Evolutionary conservation across 129 eudicot genomes (phyloP).

Genomic region (Cynara cardunculus): DNA sequence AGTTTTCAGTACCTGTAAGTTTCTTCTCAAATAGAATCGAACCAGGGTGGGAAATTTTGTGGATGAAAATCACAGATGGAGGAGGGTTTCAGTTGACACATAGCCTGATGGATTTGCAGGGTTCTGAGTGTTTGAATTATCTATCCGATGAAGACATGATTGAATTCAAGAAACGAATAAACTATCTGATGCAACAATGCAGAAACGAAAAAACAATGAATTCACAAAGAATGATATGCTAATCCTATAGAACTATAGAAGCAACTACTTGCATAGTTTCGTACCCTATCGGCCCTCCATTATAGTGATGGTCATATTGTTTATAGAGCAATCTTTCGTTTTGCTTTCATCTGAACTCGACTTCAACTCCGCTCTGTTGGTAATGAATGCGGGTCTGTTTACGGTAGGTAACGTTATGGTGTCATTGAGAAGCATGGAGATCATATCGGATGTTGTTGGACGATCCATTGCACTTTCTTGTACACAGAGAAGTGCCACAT

Average conservation of each 20-base stretch:
- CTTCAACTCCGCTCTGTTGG: not conserved
- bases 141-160: not conserved
- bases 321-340: conserved; percentile 11
- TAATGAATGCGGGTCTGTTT: conserved; percentile 26
- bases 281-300: conserved; percentile 18
- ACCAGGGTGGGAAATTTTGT: not conserved
- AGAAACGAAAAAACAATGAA: not conserved
- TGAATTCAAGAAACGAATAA: not conserved
- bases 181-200: not conserved
- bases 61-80: not conserved
- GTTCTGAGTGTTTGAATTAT: not conserved
- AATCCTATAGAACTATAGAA: not conserved
- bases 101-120: not conserved
- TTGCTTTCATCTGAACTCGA: conserved; percentile 18
- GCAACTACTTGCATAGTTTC: not conserved
- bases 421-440: conserved; percentile 38
- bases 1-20: not conserved
- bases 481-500: conserved; percentile 44
- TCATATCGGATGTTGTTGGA: conserved; percentile 33
- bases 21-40: not conserved
- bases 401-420: conserved; percentile 21
- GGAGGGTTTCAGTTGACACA: not conserved
- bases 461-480: conserved; percentile 39
- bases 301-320: conserved; percentile 9
- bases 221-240: not conserved